Conservation (phyloP, 768 basidiomycete genomes). For the Boletus edulis region DNA sequence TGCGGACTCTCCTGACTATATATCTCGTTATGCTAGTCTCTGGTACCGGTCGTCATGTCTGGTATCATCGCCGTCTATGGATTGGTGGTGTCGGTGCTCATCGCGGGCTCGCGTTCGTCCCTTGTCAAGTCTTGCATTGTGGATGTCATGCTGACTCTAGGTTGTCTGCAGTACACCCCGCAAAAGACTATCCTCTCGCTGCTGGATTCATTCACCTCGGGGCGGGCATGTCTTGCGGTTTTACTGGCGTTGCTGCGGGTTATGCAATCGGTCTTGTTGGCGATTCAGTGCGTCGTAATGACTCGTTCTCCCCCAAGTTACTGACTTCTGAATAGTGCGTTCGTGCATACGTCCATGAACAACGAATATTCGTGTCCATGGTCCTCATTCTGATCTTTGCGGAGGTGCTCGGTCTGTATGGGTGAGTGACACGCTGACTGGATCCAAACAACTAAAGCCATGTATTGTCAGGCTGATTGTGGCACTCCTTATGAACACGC, state of each 20-base stretch:
- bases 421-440: constrained; percentile 42
- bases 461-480: constrained; percentile 65
- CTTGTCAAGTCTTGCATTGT: background rate
- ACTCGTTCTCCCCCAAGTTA: background rate
- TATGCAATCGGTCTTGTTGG: constrained; percentile 95
- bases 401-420: constrained; percentile 88
- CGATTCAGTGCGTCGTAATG: constrained; percentile 67
- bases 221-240: constrained; percentile 86
- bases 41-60: constrained; percentile 97
- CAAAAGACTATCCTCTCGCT: constrained; percentile 72
- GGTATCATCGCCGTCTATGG: constrained; percentile 98
- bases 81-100: constrained; percentile 92
- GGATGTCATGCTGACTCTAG: constrained; percentile 12
- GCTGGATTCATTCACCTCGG: constrained; percentile 91
- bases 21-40: constrained; percentile 50
- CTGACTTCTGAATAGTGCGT: constrained; percentile 59
- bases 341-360: constrained; percentile 87
- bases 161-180: constrained; percentile 50
- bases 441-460: background rate
- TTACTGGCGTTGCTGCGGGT: constrained; percentile 90
- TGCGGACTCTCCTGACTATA: background rate
- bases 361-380: constrained; percentile 92
- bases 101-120: constrained; percentile 62
- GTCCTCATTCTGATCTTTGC: constrained; percentile 93
- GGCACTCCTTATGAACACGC: constrained; percentile 88